Conservation (phyloP, 2,329 filamentous ascomycete species). For the Claviceps sp. region DNA sequence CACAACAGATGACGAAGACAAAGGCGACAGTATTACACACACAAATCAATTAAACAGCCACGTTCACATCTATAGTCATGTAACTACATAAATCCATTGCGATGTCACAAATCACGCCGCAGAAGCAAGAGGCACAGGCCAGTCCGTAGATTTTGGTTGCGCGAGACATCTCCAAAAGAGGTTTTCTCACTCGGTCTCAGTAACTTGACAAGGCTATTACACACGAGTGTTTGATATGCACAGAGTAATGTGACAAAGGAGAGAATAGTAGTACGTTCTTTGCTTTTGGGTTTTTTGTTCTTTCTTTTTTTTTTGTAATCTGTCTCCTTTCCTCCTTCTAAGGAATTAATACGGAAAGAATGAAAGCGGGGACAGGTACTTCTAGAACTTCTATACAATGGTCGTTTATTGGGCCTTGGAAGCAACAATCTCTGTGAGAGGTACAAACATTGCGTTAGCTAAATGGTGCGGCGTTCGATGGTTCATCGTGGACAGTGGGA, state of each 20-base stretch:
- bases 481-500: constrained; percentile 1
- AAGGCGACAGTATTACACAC: too few species aligned
- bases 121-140: too few species aligned
- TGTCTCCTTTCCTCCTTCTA: neutral
- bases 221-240: neutral
- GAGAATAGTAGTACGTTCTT: neutral
- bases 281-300: neutral
- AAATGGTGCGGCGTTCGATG: neutral
- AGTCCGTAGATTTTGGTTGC: too few species aligned
- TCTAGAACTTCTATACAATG: neutral
- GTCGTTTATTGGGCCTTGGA: neutral
- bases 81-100: too few species aligned
- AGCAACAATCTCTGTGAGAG: neutral
- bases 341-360: neutral
- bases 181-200: too few species aligned
- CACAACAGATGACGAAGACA: too few species aligned
- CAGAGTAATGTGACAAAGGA: neutral
- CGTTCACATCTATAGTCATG: too few species aligned
- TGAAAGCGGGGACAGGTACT: neutral
- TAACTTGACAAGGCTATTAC: neutral
- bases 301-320: neutral
- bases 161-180: too few species aligned
- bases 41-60: too few species aligned
- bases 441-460: neutral
- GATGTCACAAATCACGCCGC: too few species aligned